A percentile compares a stretch with the other conserved stretches of the same genome.
These are phyloP conservation scores for Leccinum variicolor DNA, from an alignment of 768 basidiomycete species.

Conservation along the genomic window DNA sequence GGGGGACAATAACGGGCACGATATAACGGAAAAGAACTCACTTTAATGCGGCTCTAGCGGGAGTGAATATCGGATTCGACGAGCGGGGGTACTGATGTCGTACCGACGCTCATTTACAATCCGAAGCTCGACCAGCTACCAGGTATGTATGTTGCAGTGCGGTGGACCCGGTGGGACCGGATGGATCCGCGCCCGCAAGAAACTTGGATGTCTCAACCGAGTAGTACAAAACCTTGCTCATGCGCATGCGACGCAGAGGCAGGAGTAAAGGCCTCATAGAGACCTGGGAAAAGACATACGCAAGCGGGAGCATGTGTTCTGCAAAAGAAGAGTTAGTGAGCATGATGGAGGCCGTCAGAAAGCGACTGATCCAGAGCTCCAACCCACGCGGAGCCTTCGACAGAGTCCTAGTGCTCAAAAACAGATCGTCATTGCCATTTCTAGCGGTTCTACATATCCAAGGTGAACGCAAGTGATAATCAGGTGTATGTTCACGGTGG, in stretches of 20 bases:
- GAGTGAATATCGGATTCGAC: background rate
- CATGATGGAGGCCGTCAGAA: slow-evolving; percentile 21
- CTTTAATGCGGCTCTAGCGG: background rate
- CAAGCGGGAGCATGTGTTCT: slow-evolving; percentile 26
- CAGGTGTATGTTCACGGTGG: background rate
- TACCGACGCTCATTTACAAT: background rate
- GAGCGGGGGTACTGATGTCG: too few species aligned
- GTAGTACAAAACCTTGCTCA: slow-evolving; percentile 22
- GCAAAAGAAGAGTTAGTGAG: slow-evolving; percentile 13
- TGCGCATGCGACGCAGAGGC: slow-evolving; percentile 28
- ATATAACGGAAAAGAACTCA: background rate
- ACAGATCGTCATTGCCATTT: slow-evolving; percentile 29
- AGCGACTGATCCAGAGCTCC: background rate
- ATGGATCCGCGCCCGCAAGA: background rate
- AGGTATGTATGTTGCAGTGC: background rate
- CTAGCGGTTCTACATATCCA: slow-evolving; percentile 13
- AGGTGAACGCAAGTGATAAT: background rate
- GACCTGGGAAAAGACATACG: slow-evolving; percentile 28
- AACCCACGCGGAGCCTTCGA: background rate
- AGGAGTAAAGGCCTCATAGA: slow-evolving; percentile 32
- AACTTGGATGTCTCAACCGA: slow-evolving; percentile 22
- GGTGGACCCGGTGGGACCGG: background rate
- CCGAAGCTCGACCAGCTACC: background rate
- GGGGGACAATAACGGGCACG: background rate
- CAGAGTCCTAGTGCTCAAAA: slow-evolving; percentile 4